A percentile compares a stretch with the other conserved stretches of the same genome.
phyloP scores from a whole-genome alignment of 345 rosid genomes.

The Syzygium aqueum region DNA sequence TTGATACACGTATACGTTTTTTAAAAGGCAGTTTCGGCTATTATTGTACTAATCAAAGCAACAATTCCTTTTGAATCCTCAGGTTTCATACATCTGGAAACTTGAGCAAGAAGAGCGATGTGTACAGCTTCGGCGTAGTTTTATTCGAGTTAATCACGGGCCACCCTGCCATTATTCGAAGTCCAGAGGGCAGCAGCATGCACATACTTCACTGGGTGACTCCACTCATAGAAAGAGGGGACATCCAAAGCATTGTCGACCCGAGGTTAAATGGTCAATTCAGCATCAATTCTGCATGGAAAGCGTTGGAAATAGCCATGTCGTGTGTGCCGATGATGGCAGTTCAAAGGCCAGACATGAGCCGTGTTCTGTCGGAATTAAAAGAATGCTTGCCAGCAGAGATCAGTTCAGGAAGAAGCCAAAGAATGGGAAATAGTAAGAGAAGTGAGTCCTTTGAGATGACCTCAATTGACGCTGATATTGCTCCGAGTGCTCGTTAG shows the following conservation, averaged over 20 bases:
- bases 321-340: accelerated
- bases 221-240: background rate
- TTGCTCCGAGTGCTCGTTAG: background rate
- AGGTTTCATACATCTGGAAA: background rate
- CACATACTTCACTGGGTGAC: background rate
- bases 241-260: background rate
- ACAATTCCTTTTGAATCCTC: background rate
- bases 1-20: background rate
- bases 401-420: background rate
- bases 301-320: background rate
- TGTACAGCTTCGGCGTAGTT: background rate
- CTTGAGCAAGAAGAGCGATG: background rate
- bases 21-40: background rate
- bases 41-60: background rate
- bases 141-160: background rate
- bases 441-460: background rate
- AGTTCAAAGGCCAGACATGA: background rate
- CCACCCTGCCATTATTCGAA: background rate
- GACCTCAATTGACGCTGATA: accelerated
- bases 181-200: background rate
- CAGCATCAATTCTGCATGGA: background rate
- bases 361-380: background rate
- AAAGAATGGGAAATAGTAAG: background rate
- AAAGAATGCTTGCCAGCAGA: background rate
- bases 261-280: background rate